A percentile compares a stretch with the other conserved stretches of the same genome.
phyloP scores from a whole-genome alignment of 441 rosid species.

The Jatropha multifida region DNA sequence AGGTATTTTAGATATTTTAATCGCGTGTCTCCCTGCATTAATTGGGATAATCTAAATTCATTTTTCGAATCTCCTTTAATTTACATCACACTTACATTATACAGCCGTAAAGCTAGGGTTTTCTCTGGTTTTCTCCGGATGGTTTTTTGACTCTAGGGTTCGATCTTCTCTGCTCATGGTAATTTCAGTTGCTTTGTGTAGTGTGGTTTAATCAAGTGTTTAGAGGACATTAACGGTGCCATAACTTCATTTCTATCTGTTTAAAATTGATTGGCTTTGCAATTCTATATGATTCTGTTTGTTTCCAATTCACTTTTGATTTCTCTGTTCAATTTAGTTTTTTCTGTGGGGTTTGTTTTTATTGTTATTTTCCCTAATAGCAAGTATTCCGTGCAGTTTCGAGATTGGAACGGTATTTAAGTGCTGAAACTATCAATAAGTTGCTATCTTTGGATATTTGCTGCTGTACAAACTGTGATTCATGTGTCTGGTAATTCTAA shows the following conservation, averaged over 20 bases:
- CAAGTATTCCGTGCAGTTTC: slow-evolving; percentile 9
- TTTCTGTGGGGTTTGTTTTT: slow-evolving; percentile 9
- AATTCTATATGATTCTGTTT: background rate
- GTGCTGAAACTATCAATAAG: slow-evolving; percentile 11
- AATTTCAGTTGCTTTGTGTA: slow-evolving; percentile 14
- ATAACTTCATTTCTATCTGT: background rate
- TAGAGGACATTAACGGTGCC: background rate
- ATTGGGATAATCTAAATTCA: slow-evolving; percentile 24
- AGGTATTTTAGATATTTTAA: slow-evolving; percentile 16
- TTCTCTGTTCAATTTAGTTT: background rate
- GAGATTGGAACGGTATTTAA: slow-evolving; percentile 23
- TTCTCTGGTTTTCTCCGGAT: slow-evolving; percentile 18
- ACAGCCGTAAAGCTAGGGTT: slow-evolving; percentile 30
- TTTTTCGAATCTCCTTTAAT: slow-evolving; percentile 1
- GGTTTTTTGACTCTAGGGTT: slow-evolving; percentile 36
- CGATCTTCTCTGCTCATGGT: slow-evolving; percentile 28
- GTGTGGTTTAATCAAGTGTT: slow-evolving; percentile 3
- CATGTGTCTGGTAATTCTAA: slow-evolving; percentile 28
- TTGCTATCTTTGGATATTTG: slow-evolving; percentile 12
- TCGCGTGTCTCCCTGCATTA: slow-evolving; percentile 21
- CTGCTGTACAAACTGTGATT: slow-evolving; percentile 1
- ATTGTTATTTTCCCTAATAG: slow-evolving; percentile 18
- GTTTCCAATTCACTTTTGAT: background rate
- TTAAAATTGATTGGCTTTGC: background rate
- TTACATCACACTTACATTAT: slow-evolving; percentile 10